Evolutionary conservation across 2,329 filamentous ascomycete genomes (phyloP), one percentile per base, ranked within the genome.

Genomic region (Acrocalymma vagum): DNA sequence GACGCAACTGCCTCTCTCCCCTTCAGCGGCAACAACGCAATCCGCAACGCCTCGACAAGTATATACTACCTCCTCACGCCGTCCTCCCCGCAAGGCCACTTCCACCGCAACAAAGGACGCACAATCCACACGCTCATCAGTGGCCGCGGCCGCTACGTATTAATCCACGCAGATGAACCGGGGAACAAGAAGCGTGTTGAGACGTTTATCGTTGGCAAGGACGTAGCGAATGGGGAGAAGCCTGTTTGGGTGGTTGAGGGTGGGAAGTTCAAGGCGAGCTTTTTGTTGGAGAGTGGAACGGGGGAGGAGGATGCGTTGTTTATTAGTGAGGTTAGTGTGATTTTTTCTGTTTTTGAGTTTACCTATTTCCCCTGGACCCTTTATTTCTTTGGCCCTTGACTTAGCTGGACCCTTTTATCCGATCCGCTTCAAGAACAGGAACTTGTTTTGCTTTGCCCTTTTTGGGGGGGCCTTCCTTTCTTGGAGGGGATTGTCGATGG

Each of bases 231-330:
- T 0, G 85, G 84, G 1, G 85, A 88, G 72, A 78, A 62, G 60
- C 50, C 85, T 57, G 83, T 87, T 62, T 88, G 85, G 85, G 73
- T 86, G 45, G 84, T 89, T 6, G 82, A 86, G 37, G 84, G 85
- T 0, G 84, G 81, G 4, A 82, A 83, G 62, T 88, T 79, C 61
- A 88, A 88, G 68, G 80, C 79, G 9, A 84, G 77, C 55, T 86
- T 78, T 63, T 57, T 88, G 41, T 63, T 86, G 21, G 73, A 76
- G 2, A 75, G 78, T 35, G 63, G 60, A 8, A 67, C 67, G 28
- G 64, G 58, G 15, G 64, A 52, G 17, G 72, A 69, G 24, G 73
- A 72, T 13, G 81, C 81, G 0, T 63, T 86, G 53, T 70, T 88
- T 68, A 87, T 88, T 44, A 83, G 79, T 31, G 84, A 88, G 72